These are phyloP conservation scores for Ophiosphaerella herpotricha DNA, from an alignment of 2,329 filamentous ascomycete genomes.

Conservation along the genomic window DNA sequence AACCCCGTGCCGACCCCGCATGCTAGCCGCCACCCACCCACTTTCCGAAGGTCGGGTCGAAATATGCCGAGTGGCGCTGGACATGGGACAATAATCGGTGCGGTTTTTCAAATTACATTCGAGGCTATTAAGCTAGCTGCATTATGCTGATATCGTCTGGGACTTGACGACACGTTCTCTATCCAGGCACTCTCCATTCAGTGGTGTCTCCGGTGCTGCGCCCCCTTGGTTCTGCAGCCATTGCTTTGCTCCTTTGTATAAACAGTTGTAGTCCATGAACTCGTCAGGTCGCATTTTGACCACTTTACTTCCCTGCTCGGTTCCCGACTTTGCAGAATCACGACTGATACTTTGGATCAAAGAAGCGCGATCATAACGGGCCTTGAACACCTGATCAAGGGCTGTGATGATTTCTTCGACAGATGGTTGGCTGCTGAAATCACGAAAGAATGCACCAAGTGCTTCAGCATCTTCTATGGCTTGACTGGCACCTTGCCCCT, in stretches of 20 bases:
- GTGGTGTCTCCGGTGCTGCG: no score
- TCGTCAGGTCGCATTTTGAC: constrained; percentile 47
- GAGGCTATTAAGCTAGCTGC: no score
- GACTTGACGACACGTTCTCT: neutral
- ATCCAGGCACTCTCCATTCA: no score
- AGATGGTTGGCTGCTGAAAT: constrained; percentile 13
- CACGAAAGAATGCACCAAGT: constrained; percentile 35
- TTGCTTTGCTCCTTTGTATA: constrained; percentile 43
- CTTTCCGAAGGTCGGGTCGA: no score
- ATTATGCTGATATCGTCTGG: no score
- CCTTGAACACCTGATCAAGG: constrained; percentile 14
- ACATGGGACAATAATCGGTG: no score
- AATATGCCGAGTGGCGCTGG: no score
- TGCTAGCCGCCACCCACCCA: no score
- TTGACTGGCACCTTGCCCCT: constrained; percentile 61
- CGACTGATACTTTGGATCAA: constrained; percentile 52
- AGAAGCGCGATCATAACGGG: constrained; percentile 43
- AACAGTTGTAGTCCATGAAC: constrained; percentile 51
- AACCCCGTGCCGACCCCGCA: no score
- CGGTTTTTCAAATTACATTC: no score
- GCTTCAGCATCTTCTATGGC: constrained; percentile 61
- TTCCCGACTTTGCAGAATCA: constrained; percentile 49
- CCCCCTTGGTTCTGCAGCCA: constrained; percentile 20
- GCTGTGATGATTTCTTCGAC: constrained; percentile 21
- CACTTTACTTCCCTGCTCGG: constrained; percentile 35